phyloP scores from a whole-genome alignment of 176 grass and related monocot genomes.

The Saccharum spontaneum region DNA sequence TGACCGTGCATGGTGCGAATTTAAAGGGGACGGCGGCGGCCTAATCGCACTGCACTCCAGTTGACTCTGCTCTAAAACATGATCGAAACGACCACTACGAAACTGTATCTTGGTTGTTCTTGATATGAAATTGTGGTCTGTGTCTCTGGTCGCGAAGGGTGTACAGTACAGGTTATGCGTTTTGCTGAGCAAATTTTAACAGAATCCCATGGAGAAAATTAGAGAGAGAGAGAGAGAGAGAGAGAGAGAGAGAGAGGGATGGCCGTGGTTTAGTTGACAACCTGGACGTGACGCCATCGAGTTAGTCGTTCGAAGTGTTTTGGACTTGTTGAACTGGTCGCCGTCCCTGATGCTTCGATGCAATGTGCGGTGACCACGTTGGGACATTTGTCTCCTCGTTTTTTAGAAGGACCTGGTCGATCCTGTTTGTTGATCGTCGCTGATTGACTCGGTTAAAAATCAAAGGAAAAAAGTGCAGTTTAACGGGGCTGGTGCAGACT shows the following conservation, averaged over 20 bases:
- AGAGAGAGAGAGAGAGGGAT: not conserved
- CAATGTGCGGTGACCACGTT: no score
- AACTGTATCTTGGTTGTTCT: not conserved
- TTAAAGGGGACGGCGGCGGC: slow-evolving; percentile 2
- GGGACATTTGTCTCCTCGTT: no score
- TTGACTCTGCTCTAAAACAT: not conserved
- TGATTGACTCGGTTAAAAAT: no score
- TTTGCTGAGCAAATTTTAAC: not conserved
- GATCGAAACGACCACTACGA: not conserved
- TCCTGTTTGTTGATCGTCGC: no score
- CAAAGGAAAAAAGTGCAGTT: no score
- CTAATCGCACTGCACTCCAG: slow-evolving; percentile 7
- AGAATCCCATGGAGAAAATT: not conserved
- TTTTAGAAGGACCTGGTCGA: no score
- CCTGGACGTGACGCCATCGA: no score
- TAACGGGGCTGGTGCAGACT: no score
- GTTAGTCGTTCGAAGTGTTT: no score
- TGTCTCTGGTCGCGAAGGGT: no score
- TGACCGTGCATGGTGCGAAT: not conserved
- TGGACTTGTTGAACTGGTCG: no score
- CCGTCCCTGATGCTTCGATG: no score
- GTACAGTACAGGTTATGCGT: not conserved
- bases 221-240: not conserved
- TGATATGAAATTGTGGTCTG: not conserved
- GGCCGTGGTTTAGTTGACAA: not conserved